These are phyloP conservation scores for Sclerotinia subarctica DNA, from an alignment of 2,329 filamentous ascomycete genomes.

Conservation along the genomic window DNA sequence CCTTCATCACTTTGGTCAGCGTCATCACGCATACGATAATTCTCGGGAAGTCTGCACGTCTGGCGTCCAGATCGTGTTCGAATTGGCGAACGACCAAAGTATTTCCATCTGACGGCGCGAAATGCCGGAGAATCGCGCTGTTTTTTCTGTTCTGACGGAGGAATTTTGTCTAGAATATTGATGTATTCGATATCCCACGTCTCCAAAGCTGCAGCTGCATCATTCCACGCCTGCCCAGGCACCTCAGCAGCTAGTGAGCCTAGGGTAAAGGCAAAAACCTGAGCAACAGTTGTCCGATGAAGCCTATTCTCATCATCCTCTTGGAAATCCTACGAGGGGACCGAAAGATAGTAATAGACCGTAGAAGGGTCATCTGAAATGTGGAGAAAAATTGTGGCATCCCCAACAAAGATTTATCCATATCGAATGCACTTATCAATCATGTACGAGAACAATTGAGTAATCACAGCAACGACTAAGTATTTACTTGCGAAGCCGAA, in stretches of 20 bases:
- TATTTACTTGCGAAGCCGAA: not conserved
- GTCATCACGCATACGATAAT: too few species aligned
- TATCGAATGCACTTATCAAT: not conserved
- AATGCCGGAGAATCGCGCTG: not conserved
- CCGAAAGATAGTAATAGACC: not conserved
- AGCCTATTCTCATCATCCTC: not conserved
- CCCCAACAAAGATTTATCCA: conserved; percentile 12
- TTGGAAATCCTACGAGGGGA: not conserved
- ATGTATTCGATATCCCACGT: not conserved
- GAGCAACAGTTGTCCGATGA: not conserved
- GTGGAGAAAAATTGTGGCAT: conserved; percentile 1
- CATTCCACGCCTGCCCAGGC: not conserved
- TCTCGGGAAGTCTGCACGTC: not conserved
- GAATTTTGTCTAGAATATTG: not conserved
- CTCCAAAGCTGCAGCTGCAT: not conserved
- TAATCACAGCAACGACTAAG: conserved; percentile 15
- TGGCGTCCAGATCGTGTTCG: not conserved
- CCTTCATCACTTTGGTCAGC: not conserved
- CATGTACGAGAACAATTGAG: conserved; percentile 13
- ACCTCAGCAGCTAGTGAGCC: not conserved
- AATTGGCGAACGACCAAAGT: not conserved
- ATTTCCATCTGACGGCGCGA: not conserved
- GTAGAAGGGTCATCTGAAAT: not conserved
- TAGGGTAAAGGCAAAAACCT: not conserved
- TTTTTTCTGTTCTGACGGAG: not conserved